These are phyloP conservation scores for Ophiocordyceps australis DNA, from an alignment of 2,329 filamentous ascomycete species.

Conservation along the genomic window DNA sequence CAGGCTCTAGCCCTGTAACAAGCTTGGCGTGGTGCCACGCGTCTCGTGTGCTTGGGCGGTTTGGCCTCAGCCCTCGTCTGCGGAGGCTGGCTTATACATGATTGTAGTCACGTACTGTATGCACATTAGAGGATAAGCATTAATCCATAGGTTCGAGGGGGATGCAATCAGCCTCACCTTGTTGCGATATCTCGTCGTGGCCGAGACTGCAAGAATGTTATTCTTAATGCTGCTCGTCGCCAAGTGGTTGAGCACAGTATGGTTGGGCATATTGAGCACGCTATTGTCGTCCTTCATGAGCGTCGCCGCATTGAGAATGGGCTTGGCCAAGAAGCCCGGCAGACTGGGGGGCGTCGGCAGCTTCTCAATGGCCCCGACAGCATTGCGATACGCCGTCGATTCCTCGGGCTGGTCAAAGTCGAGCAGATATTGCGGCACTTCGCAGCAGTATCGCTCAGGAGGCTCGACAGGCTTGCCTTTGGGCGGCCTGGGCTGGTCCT, in stretches of 20 bases:
- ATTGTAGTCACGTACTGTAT: conserved; percentile 91
- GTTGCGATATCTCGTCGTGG: conserved; percentile 91
- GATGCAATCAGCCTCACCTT: conserved; percentile 41
- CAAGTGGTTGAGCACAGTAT: conserved; percentile 89
- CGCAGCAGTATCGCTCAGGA: conserved; percentile 44
- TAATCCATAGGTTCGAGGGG: too few relatives aligned
- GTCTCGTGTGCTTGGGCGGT: too few relatives aligned
- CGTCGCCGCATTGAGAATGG: conserved; percentile 79
- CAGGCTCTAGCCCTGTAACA: too few relatives aligned
- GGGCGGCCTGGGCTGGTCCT: conserved; percentile 23
- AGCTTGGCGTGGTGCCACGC: too few relatives aligned
- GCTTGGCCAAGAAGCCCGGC: conserved; percentile 82
- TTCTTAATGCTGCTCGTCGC: conserved; percentile 98
- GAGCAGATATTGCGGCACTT: conserved; percentile 69
- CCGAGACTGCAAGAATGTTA: conserved; percentile 84
- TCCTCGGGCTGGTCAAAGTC: conserved; percentile 81
- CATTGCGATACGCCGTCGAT: conserved; percentile 53
- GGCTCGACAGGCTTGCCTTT: conserved; percentile 37
- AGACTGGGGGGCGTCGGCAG: conserved; percentile 71
- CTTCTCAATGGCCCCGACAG: conserved; percentile 56
- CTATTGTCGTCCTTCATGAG: conserved; percentile 97
- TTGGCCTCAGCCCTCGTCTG: conserved; percentile 22
- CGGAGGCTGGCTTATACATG: conserved; percentile 76
- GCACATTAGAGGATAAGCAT: too few relatives aligned
- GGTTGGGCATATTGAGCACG: conserved; percentile 90